Percentiles rank a stretch among this genome's conserved stretches.
Evolutionary conservation across 805 yeast genomes (phyloP).

Genomic region (Jamesozyma hellenica): DNA sequence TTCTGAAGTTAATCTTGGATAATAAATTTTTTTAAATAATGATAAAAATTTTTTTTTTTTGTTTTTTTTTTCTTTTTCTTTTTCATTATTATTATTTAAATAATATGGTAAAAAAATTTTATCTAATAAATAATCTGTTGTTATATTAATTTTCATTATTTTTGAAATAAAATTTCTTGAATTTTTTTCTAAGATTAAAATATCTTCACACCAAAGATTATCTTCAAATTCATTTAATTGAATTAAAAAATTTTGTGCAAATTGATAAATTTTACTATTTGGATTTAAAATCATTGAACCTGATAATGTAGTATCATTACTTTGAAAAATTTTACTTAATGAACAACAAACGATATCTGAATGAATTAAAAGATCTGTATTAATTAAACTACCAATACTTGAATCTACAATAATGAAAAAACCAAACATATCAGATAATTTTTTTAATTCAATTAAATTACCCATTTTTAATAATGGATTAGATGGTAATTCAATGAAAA

Average conservation of each 20-base stretch:
- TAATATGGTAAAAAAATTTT: conserved; percentile 37
- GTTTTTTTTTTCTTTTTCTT: conserved; percentile 22
- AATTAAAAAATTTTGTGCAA: conserved; percentile 29
- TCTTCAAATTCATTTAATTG: conserved; percentile 58
- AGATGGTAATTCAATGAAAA: conserved; percentile 90
- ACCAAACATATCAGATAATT: conserved; percentile 55
- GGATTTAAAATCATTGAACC: conserved; percentile 81
- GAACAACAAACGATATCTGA: conserved; percentile 85
- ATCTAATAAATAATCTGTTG: conserved; percentile 42
- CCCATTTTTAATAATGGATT: conserved; percentile 89
- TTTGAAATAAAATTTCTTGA: conserved; percentile 77
- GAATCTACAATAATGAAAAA: conserved; percentile 87
- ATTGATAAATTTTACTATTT: conserved; percentile 37
- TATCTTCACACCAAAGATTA: conserved; percentile 80
- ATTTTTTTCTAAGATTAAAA: conserved; percentile 82
- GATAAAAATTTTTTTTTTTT: too few relatives aligned
- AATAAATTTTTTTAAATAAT: conserved; percentile 56
- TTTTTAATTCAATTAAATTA: conserved; percentile 52
- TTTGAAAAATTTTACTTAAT: conserved; percentile 84
- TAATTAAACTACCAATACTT: conserved; percentile 79
- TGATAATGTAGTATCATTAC: conserved; percentile 93
- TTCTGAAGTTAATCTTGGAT: conserved; percentile 48
- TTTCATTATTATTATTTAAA: background rate
- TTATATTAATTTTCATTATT: conserved; percentile 42
- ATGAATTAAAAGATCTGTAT: conserved; percentile 68